A percentile compares a stretch with the other conserved stretches of the same genome.
Conservation (phyloP, 768 basidiomycete genomes). For the Dacryopinax primogenitus region DNA sequence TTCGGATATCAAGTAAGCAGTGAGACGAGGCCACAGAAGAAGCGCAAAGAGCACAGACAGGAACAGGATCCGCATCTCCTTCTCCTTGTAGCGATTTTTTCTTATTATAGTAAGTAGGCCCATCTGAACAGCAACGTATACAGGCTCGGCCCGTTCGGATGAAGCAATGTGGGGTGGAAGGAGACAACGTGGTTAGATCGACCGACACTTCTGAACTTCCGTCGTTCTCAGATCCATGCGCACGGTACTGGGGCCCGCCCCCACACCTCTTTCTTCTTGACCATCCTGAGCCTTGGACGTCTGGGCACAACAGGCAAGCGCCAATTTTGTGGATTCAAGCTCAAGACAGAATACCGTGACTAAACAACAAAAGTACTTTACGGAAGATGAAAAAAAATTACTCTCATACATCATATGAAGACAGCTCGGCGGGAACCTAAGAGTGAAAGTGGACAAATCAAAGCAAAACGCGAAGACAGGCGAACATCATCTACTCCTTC, state of each 20-base stretch:
- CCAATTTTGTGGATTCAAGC: slow-evolving; percentile 2
- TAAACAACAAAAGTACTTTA: slow-evolving; percentile 3
- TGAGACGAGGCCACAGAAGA: slow-evolving; percentile 8
- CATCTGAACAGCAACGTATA: slow-evolving; percentile 35
- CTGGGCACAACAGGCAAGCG: not conserved
- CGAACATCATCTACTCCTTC: not conserved
- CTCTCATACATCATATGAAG: not conserved
- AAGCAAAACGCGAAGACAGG: not conserved
- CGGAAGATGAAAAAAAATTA: not conserved
- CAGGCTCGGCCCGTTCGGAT: not conserved
- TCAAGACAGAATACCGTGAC: not conserved
- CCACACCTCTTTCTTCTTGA: not conserved
- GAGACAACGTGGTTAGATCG: not conserved
- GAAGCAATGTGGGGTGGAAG: not conserved
- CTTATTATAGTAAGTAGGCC: slow-evolving; percentile 93
- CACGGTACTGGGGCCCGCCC: not conserved
- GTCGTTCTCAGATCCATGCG: not conserved
- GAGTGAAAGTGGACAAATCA: no score
- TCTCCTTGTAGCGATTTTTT: slow-evolving; percentile 89
- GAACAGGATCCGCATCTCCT: slow-evolving; percentile 92
- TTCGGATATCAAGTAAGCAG: slow-evolving; percentile 24
- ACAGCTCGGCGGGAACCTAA: not conserved
- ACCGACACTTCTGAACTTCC: not conserved
- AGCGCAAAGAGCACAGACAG: slow-evolving; percentile 39
- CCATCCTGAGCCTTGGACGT: not conserved